Percentiles rank a stretch among this genome's conserved stretches.
phyloP scores from a whole-genome alignment of 2,329 filamentous ascomycete genomes.

The Colletotrichum nymphaeae region DNA sequence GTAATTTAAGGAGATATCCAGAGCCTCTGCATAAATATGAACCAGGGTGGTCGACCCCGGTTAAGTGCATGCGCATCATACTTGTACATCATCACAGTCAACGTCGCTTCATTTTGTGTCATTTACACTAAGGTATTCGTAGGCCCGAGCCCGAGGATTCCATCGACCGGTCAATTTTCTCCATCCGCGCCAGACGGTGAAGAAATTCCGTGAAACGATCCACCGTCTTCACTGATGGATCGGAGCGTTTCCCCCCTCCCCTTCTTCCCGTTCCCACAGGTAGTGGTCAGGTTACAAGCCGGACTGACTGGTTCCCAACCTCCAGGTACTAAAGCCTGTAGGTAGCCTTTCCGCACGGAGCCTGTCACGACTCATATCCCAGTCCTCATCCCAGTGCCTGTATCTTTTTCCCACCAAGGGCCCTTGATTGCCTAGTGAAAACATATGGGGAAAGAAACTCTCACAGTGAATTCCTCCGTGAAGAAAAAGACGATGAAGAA shows the following conservation, averaged over 20 bases:
- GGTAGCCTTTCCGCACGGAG: conserved; percentile 13
- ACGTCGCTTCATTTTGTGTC: neutral
- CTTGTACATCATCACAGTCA: neutral
- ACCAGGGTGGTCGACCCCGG: neutral
- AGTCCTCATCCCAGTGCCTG: conserved; percentile 8
- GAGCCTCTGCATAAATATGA: conserved; percentile 6
- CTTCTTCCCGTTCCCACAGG: conserved; percentile 1
- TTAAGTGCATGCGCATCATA: conserved; percentile 8
- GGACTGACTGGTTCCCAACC: neutral
- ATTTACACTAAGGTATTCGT: neutral
- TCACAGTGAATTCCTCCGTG: neutral
- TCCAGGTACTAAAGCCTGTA: neutral
- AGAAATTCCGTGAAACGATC: conserved; percentile 16
- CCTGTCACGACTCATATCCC: conserved; percentile 27
- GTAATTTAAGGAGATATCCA: neutral
- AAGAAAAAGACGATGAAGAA: neutral
- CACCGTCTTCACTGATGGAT: conserved; percentile 14
- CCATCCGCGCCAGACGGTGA: conserved; percentile 6
- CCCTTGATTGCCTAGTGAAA: neutral
- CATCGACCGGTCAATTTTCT: neutral
- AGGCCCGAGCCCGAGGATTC: neutral
- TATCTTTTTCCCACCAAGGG: neutral
- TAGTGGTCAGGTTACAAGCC: conserved; percentile 24
- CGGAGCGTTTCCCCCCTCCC: conserved; percentile 10
- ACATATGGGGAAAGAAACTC: neutral